phyloP scores from a whole-genome alignment of 2,329 filamentous ascomycete species.

The Verticillium longisporum region DNA sequence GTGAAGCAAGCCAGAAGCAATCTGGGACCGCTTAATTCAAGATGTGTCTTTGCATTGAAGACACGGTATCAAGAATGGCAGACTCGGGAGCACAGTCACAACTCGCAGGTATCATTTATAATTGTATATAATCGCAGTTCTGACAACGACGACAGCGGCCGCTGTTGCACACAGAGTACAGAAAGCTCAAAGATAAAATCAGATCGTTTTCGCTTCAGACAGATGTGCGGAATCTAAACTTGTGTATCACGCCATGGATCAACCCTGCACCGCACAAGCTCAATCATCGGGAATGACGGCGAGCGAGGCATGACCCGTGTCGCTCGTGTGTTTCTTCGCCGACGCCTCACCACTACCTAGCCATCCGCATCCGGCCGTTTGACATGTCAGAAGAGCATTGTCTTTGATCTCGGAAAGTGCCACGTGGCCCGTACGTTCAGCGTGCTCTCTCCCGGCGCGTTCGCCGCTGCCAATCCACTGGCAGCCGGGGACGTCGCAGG shows the following conservation, averaged over 20 bases:
- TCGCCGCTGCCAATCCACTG: slow-evolving; percentile 63
- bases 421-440: slow-evolving; percentile 51
- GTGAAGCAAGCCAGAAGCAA: too few relatives aligned
- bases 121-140: too few relatives aligned
- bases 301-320: slow-evolving; percentile 50
- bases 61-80: too few relatives aligned
- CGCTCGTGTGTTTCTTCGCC: slow-evolving; percentile 49
- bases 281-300: slow-evolving; percentile 28
- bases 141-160: too few relatives aligned
- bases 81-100: too few relatives aligned
- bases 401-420: slow-evolving; percentile 63
- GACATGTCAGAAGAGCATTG: slow-evolving; percentile 71
- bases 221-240: too few relatives aligned
- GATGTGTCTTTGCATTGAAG: too few relatives aligned
- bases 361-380: slow-evolving; percentile 52
- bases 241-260: neutral
- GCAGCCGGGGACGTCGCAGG: slow-evolving; percentile 62
- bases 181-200: too few relatives aligned
- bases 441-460: slow-evolving; percentile 55
- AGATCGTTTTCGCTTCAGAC: too few relatives aligned
- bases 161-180: too few relatives aligned
- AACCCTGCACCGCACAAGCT: neutral
- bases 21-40: too few relatives aligned
- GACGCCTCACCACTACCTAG: slow-evolving; percentile 58
- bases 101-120: too few relatives aligned